These are phyloP conservation scores for Starmerella apicola DNA, from an alignment of 805 yeast species.

Conservation along the genomic window DNA sequence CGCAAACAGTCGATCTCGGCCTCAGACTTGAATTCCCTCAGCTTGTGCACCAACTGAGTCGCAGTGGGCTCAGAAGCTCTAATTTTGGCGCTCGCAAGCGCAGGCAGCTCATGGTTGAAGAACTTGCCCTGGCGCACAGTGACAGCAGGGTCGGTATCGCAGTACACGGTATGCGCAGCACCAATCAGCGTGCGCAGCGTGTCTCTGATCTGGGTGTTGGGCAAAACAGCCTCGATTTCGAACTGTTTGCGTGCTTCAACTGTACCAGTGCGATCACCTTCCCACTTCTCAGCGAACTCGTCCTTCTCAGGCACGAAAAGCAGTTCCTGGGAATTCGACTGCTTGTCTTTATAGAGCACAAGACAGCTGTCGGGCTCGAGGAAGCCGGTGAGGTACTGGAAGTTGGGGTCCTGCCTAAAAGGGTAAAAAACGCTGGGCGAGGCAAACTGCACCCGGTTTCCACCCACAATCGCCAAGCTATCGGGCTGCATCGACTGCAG, in stretches of 20 bases:
- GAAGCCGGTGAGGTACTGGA: slow-evolving; percentile 84
- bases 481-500: slow-evolving; percentile 45
- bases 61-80: not conserved
- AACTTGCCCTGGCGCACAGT: slow-evolving; percentile 19
- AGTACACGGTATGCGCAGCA: slow-evolving; percentile 16
- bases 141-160: slow-evolving; percentile 19
- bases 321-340: slow-evolving; percentile 36
- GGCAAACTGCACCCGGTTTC: slow-evolving; percentile 60
- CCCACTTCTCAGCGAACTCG: slow-evolving; percentile 77
- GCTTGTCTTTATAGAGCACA: slow-evolving; percentile 32
- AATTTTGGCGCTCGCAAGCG: slow-evolving; percentile 11
- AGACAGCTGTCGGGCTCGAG: slow-evolving; percentile 70
- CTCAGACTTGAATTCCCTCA: slow-evolving; percentile 58
- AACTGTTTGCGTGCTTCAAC: slow-evolving; percentile 71
- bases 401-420: slow-evolving; percentile 84
- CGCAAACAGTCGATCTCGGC: slow-evolving; percentile 72
- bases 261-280: slow-evolving; percentile 81
- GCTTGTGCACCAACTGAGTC: slow-evolving; percentile 18
- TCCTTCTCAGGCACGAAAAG: slow-evolving; percentile 81
- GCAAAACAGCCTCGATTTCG: slow-evolving; percentile 66
- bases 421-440: slow-evolving; percentile 86
- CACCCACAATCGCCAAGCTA: slow-evolving; percentile 63
- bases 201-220: slow-evolving; percentile 17
- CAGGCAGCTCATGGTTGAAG: slow-evolving; percentile 19
- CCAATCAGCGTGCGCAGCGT: slow-evolving; percentile 11